A percentile compares a stretch with the other conserved stretches of the same genome.
These are phyloP conservation scores for Cicer cuneatum DNA, from an alignment of 306 rosid species.

Conservation along the genomic window DNA sequence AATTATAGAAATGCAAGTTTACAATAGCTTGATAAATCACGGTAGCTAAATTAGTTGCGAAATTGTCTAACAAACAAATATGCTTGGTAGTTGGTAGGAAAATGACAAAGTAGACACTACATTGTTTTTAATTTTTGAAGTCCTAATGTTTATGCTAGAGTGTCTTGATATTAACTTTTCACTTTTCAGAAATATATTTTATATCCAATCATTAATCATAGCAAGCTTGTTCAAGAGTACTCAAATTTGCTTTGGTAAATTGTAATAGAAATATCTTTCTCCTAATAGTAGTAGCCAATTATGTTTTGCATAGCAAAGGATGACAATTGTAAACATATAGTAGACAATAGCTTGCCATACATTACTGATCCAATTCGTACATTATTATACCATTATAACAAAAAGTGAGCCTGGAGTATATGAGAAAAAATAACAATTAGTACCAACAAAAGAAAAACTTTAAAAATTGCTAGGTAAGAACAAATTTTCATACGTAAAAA, in stretches of 20 bases:
- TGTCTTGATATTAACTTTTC: background rate
- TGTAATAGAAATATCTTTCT: constrained; percentile 8
- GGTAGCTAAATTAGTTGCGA: background rate
- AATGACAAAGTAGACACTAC: constrained; percentile 14
- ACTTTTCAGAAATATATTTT: constrained; percentile 1
- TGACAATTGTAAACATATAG: constrained; percentile 3
- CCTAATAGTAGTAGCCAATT: background rate
- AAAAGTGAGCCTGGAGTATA: background rate
- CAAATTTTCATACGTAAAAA: background rate
- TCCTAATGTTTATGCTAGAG: background rate
- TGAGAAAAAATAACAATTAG: background rate
- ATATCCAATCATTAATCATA: constrained; percentile 2
- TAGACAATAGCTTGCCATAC: background rate
- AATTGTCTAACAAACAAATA: background rate
- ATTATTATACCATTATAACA: background rate
- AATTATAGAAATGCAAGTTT: background rate
- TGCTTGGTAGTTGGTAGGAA: background rate
- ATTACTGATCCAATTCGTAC: background rate
- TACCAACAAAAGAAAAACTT: background rate
- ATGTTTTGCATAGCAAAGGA: background rate
- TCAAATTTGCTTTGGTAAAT: background rate
- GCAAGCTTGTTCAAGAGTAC: constrained; percentile 4
- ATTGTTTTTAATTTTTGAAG: constrained; percentile 6
- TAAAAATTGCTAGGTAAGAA: background rate
- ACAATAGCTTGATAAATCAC: background rate